These are phyloP conservation scores for Penicillium tannophilum DNA, from an alignment of 495 filamentous ascomycete genomes.

Conservation along the genomic window DNA sequence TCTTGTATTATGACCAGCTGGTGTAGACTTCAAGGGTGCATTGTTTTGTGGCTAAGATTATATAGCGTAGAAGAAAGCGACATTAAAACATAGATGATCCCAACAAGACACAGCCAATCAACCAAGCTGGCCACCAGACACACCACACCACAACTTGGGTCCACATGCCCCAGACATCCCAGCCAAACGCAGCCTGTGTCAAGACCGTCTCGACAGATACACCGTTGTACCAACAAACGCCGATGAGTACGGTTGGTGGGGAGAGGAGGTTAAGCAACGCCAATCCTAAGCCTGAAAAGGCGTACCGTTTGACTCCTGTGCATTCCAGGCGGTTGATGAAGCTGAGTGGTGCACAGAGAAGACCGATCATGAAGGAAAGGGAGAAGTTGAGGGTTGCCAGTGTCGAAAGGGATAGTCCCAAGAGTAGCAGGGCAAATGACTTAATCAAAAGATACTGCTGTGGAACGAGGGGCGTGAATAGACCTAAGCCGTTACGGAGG, in stretches of 20 bases:
- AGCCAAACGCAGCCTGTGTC: conserved; percentile 79
- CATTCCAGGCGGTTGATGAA: conserved; percentile 61
- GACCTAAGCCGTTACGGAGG: conserved; percentile 52
- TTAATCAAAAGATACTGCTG: conserved; percentile 80
- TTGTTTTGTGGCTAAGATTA: neutral
- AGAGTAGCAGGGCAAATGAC: conserved; percentile 86
- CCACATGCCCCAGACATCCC: conserved; percentile 90
- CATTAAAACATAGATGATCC: conserved; percentile 43
- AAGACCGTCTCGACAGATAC: conserved; percentile 59
- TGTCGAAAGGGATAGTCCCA: conserved; percentile 88
- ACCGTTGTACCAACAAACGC: conserved; percentile 52
- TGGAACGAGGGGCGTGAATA: conserved; percentile 51
- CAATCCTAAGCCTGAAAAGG: conserved; percentile 29
- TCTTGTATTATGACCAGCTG: conserved; percentile 3
- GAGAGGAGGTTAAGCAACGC: conserved; percentile 60
- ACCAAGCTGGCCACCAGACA: conserved; percentile 98
- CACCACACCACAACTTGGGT: conserved; percentile 91
- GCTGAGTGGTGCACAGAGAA: conserved; percentile 72
- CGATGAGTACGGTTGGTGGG: conserved; percentile 64
- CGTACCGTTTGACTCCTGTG: conserved; percentile 23
- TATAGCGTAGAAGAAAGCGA: neutral
- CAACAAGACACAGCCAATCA: conserved; percentile 61
- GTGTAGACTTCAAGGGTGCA: neutral
- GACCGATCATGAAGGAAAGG: conserved; percentile 81
- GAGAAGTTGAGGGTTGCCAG: conserved; percentile 97